Evolutionary conservation across 495 filamentous ascomycete genomes (phyloP).

Genomic region (Aspergillus steynii): DNA sequence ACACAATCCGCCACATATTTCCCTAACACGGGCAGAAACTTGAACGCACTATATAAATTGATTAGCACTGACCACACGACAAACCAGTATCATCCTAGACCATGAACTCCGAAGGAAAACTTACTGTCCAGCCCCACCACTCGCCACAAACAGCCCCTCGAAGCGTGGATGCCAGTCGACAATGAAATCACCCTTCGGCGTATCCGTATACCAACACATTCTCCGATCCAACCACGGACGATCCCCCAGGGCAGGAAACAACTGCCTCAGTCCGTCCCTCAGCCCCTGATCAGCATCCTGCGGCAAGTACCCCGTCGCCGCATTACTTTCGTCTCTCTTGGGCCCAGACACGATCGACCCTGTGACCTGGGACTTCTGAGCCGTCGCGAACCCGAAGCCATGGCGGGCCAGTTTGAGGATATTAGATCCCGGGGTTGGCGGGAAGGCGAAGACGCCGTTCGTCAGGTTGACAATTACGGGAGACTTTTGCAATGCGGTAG

Average conservation of each 20-base stretch:
- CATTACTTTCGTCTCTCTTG: conserved; percentile 31
- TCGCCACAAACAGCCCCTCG: conserved; percentile 67
- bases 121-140: conserved; percentile 73
- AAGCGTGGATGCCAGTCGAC: conserved; percentile 67
- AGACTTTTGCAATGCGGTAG: conserved; percentile 53
- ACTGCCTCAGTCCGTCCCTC: conserved; percentile 55
- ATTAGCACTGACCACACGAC: conserved; percentile 5
- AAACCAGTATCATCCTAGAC: background rate
- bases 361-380: conserved; percentile 31
- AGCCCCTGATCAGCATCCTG: conserved; percentile 58
- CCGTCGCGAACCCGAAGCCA: conserved; percentile 63
- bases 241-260: conserved; percentile 58
- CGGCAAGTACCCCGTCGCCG: conserved; percentile 42
- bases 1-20: conserved; percentile 66
- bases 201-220: conserved; percentile 56
- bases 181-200: conserved; percentile 70
- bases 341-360: conserved; percentile 27
- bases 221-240: conserved; percentile 56
- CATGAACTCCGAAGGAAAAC: conserved; percentile 6
- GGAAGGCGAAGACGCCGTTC: conserved; percentile 73
- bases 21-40: conserved; percentile 78
- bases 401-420: conserved; percentile 77
- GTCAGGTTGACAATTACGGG: conserved; percentile 73
- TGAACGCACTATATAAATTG: conserved; percentile 56
- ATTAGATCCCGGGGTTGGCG: conserved; percentile 50